These are phyloP conservation scores for Salicornia ramosissima DNA, from an alignment of 148 eudicot genomes.

Conservation along the genomic window DNA sequence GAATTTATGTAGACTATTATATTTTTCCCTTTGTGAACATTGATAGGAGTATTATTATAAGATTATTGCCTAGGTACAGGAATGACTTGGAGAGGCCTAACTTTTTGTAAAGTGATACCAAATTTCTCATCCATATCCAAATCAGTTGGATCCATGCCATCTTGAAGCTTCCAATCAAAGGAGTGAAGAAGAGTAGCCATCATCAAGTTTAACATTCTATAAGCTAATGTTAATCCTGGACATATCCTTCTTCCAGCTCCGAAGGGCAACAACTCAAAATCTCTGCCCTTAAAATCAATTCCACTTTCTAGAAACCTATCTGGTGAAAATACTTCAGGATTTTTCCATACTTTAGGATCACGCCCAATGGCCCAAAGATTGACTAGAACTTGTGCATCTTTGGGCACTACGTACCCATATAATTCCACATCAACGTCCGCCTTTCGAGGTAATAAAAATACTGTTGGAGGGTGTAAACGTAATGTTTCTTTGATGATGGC, in stretches of 20 bases:
- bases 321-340: slow-evolving; percentile 43
- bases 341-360: slow-evolving; percentile 47
- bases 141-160: slow-evolving; percentile 24
- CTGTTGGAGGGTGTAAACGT: slow-evolving; percentile 61
- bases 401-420: slow-evolving; percentile 46
- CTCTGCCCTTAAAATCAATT: slow-evolving; percentile 45
- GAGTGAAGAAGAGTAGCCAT: slow-evolving; percentile 45
- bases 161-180: slow-evolving; percentile 54
- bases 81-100: slow-evolving; percentile 22
- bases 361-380: slow-evolving; percentile 77
- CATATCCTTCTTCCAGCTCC: slow-evolving; percentile 72
- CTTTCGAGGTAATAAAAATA: slow-evolving; percentile 50
- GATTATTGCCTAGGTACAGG: slow-evolving; percentile 15
- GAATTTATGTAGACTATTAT: no score
- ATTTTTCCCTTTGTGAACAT: no score
- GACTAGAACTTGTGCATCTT: slow-evolving; percentile 59
- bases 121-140: slow-evolving; percentile 51
- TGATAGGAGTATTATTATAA: no score
- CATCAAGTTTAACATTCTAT: slow-evolving; percentile 35
- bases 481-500: slow-evolving; percentile 61
- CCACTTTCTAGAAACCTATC: slow-evolving; percentile 49
- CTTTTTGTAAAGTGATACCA: slow-evolving; percentile 46
- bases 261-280: slow-evolving; percentile 43
- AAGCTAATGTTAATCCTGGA: slow-evolving; percentile 51
- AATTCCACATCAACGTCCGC: slow-evolving; percentile 42